Conservation (phyloP, 2,329 filamentous ascomycete species). For the Cytospora schulzeri region DNA sequence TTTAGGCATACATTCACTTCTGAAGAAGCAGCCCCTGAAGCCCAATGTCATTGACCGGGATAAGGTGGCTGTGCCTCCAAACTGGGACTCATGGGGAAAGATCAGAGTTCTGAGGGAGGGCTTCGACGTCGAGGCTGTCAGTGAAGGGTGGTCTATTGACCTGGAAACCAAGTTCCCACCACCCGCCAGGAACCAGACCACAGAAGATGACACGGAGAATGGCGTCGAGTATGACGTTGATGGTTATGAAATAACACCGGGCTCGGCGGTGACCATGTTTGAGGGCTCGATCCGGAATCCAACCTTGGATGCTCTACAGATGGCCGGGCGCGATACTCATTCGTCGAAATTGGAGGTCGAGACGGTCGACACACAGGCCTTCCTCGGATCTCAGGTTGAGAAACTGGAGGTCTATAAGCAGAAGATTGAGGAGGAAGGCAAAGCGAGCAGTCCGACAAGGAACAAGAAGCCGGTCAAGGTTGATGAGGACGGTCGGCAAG, state of each 20-base stretch:
- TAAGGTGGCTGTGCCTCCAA: constrained; percentile 90
- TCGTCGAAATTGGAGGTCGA: constrained; percentile 60
- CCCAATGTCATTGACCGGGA: constrained; percentile 92
- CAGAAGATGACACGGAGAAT: constrained; percentile 30
- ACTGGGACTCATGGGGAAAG: constrained; percentile 99
- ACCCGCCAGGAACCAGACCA: constrained; percentile 31
- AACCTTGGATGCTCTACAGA: constrained; percentile 61
- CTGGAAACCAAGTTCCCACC: constrained; percentile 61
- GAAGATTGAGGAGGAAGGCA: constrained; percentile 54
- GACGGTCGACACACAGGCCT: constrained; percentile 75
- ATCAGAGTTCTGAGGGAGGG: constrained; percentile 88
- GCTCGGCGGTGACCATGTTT: constrained; percentile 71
- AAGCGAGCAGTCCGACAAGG: constrained; percentile 49
- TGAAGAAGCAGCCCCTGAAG: constrained; percentile 77
- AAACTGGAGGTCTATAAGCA: constrained; percentile 68
- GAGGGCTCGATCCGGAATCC: constrained; percentile 80
- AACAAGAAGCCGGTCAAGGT: constrained; percentile 46
- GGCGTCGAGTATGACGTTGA: constrained; percentile 34
- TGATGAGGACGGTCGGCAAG: constrained; percentile 39
- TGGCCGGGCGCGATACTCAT: constrained; percentile 52
- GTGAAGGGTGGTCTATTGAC: constrained; percentile 82
- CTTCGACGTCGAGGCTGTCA: constrained; percentile 87
- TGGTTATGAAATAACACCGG: constrained; percentile 42
- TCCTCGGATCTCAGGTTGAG: constrained; percentile 74
- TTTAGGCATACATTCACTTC: constrained; percentile 79